phyloP scores from a whole-genome alignment of 441 rosid genomes.

The Populus tomentosa region DNA sequence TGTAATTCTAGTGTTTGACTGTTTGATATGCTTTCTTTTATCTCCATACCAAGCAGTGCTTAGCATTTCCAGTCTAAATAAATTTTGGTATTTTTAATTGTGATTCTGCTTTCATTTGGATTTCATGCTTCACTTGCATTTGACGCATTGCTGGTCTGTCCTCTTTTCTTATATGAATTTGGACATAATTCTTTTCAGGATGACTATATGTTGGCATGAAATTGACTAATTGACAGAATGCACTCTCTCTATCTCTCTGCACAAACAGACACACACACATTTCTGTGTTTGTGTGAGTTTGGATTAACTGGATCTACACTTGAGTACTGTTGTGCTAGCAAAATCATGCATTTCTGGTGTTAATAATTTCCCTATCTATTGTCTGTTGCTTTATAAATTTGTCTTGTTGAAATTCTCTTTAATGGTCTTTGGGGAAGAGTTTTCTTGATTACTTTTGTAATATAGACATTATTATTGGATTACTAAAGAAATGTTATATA shows the following conservation, averaged over 20 bases:
- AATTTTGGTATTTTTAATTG: background rate
- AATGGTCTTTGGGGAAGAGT: no score
- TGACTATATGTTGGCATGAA: background rate
- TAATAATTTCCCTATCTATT: background rate
- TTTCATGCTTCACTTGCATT: background rate
- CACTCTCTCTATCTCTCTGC: background rate
- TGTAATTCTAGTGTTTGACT: no score
- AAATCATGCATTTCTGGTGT: background rate
- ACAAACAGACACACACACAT: no score
- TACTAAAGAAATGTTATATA: conserved; percentile 9
- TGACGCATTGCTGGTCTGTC: background rate
- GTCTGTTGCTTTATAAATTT: background rate
- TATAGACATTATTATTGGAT: conserved; percentile 9
- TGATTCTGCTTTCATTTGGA: background rate
- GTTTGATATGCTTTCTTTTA: no score
- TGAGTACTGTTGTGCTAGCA: background rate
- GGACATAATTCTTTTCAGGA: background rate
- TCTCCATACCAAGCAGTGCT: background rate
- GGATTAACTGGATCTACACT: background rate
- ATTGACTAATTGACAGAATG: background rate
- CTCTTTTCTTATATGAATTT: background rate
- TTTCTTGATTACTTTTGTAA: background rate
- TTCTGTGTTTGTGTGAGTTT: background rate
- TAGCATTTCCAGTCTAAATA: background rate
- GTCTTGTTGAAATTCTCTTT: background rate